Evolutionary conservation across 331 rosid species (phyloP), one percentile per base, ranked within the genome.

Genomic region (Pyrus hybrid): DNA sequence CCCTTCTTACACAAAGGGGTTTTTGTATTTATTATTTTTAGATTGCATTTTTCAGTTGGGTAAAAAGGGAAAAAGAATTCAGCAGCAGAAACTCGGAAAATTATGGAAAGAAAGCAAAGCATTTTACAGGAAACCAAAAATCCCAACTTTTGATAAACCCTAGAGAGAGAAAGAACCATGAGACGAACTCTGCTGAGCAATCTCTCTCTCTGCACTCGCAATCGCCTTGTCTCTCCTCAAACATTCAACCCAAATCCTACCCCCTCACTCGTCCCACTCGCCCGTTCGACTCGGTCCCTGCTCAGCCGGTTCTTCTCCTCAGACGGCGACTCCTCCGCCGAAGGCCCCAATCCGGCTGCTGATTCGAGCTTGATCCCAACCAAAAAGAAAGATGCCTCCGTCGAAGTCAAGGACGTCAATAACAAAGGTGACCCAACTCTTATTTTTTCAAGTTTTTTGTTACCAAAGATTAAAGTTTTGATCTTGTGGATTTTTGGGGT

Each of bases 351-450:
- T 21, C 47, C 73, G 21, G 72, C 66, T 49, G 30, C 80, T 41
- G 77, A 81, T 26, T 18, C 82, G 6, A 76, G 71, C 63, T 65
- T 63, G 76, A 53, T 67, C 58, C 4, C 77, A 71, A 10, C 76
- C 71, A 60, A 51, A 54, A 86, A 78, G 22, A 75, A 70, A 14
- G 80, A 77, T 17, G 56, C 22, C 9, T 8, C 86, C 49, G 10
- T 80, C 21, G 80, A 78, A 4, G 71, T 83, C 10, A 47, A 83
- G 71, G 90, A 93, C 64, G 85, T 91, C 68, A 54, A 25, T 69
- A 85, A 90, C 87, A 90, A 91, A 87, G 97, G 98, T 93, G 53
- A 63, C 30, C 67, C 13, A 51, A 64, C 22, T 21, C 13, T 30
- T 3, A 5, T 35, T 10, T 37, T 11, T 35, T 30, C 10, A 64